phyloP scores from a whole-genome alignment of 768 basidiomycete genomes.

The Favolaschia claudopus region DNA sequence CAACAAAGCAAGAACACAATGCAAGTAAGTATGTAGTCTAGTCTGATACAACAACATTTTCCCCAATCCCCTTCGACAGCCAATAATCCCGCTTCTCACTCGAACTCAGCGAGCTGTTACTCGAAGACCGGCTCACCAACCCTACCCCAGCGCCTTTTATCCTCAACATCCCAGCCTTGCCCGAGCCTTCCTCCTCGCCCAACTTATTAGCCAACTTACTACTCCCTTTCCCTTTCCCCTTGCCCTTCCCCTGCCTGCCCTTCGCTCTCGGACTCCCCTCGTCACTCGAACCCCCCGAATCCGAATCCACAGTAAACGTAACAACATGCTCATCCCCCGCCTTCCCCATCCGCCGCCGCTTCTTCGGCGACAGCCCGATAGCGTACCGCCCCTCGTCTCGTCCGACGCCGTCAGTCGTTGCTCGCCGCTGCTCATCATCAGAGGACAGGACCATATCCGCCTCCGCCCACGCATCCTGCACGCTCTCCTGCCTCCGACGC shows the following conservation, averaged over 20 bases:
- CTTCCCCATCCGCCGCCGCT: constrained; percentile 53
- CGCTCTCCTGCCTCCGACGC: constrained; percentile 31
- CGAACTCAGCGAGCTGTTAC: constrained; percentile 25
- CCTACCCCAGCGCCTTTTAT: constrained; percentile 26
- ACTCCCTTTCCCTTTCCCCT: background rate
- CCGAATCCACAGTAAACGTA: constrained; percentile 7
- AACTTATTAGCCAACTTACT: background rate
- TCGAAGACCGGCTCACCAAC: constrained; percentile 22
- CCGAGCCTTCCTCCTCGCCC: background rate
- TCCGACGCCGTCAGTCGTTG: too few relatives aligned
- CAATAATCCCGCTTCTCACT: constrained; percentile 45
- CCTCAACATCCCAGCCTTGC: background rate
- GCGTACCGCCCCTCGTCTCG: constrained; percentile 69
- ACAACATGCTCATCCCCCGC: constrained; percentile 41
- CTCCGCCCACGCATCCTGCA: constrained; percentile 48
- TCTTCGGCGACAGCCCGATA: constrained; percentile 57
- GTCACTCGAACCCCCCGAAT: constrained; percentile 11
- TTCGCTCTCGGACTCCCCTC: constrained; percentile 9
- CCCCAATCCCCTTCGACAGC: constrained; percentile 47
- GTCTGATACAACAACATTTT: background rate
- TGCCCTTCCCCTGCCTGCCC: background rate
- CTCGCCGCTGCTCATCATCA: constrained; percentile 30
- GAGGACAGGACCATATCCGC: constrained; percentile 41
- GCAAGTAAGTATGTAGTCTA: too few relatives aligned
- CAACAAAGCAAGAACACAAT: too few relatives aligned